These are phyloP conservation scores for Ophiostoma piceae DNA, from an alignment of 2,329 filamentous ascomycete genomes.

Conservation along the genomic window DNA sequence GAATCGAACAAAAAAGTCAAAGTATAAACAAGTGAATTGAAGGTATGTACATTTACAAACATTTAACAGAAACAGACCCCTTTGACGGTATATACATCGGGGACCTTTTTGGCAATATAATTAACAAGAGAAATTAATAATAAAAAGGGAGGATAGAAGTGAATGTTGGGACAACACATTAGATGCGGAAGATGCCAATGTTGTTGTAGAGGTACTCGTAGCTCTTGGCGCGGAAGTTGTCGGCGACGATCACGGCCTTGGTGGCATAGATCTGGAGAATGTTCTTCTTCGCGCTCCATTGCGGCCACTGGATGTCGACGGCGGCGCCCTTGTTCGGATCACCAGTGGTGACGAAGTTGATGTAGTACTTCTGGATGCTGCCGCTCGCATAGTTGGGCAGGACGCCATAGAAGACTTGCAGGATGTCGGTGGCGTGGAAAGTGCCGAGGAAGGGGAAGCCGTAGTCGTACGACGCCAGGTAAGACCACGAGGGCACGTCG, in stretches of 20 bases:
- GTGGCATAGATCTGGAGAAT: neutral
- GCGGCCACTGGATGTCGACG: conserved; percentile 15
- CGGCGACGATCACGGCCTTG: neutral
- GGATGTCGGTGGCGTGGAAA: conserved; percentile 65
- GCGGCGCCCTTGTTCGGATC: conserved; percentile 58
- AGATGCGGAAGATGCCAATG: neutral
- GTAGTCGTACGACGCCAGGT: conserved; percentile 66
- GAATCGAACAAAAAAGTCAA: neutral
- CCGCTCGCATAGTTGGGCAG: conserved; percentile 56
- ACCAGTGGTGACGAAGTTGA: conserved; percentile 64
- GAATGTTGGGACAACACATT: neutral
- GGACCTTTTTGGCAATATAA: neutral
- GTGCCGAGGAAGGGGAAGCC: conserved; percentile 69
- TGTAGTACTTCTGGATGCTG: conserved; percentile 63
- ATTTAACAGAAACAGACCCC: neutral
- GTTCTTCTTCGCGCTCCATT: conserved; percentile 13
- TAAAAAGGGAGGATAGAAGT: neutral
- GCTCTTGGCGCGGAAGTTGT: neutral
- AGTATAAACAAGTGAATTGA: neutral
- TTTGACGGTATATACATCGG: neutral
- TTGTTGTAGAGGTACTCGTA: conserved; percentile 4
- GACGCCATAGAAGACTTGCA: conserved; percentile 64
- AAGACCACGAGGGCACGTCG: conserved; percentile 64
- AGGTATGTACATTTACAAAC: neutral
- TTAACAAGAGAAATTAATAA: neutral